These are phyloP conservation scores for Knoxdaviesia capensis DNA, from an alignment of 2,329 filamentous ascomycete genomes.

Conservation along the genomic window DNA sequence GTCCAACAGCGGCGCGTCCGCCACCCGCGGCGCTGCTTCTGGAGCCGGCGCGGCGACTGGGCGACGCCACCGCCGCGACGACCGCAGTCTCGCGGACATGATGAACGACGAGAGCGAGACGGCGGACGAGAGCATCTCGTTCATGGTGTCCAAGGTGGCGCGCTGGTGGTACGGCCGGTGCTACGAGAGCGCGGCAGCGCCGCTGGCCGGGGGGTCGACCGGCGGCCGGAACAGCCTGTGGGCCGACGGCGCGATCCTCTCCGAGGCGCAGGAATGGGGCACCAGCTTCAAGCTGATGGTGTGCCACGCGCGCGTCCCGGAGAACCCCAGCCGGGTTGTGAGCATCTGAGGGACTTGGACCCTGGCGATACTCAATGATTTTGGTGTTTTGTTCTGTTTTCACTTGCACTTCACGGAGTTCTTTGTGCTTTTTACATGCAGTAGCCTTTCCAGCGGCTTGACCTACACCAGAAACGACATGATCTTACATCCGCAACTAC, in stretches of 20 bases:
- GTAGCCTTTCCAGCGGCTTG: too few relatives aligned
- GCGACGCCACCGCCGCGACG: slow-evolving; percentile 13
- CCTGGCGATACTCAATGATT: too few relatives aligned
- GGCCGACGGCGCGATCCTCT: slow-evolving; percentile 51
- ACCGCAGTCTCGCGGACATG: slow-evolving; percentile 46
- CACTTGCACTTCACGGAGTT: too few relatives aligned
- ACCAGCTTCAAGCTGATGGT: slow-evolving; percentile 84
- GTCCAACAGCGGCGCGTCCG: slow-evolving; percentile 6
- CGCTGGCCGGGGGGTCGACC: slow-evolving; percentile 18
- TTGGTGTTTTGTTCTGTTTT: too few relatives aligned
- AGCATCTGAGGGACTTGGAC: slow-evolving; percentile 1
- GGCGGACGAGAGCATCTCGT: slow-evolving; percentile 71
- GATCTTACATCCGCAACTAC: too few relatives aligned
- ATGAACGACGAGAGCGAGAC: slow-evolving; percentile 48
- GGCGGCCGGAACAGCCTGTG: slow-evolving; percentile 40
- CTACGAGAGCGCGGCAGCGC: slow-evolving; percentile 54
- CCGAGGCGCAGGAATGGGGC: slow-evolving; percentile 70
- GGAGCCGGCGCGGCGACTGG: slow-evolving; percentile 2
- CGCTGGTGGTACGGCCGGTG: slow-evolving; percentile 94
- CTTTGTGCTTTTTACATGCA: too few relatives aligned
- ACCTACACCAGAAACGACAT: too few relatives aligned
- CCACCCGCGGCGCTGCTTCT: background rate
- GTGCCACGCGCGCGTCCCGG: slow-evolving; percentile 72
- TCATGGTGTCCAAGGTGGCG: slow-evolving; percentile 79
- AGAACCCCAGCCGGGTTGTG: slow-evolving; percentile 8